A percentile compares a stretch with the other conserved stretches of the same genome.
Conservation (phyloP, 2,329 filamentous ascomycete genomes). For the Microdochium nivale region DNA sequence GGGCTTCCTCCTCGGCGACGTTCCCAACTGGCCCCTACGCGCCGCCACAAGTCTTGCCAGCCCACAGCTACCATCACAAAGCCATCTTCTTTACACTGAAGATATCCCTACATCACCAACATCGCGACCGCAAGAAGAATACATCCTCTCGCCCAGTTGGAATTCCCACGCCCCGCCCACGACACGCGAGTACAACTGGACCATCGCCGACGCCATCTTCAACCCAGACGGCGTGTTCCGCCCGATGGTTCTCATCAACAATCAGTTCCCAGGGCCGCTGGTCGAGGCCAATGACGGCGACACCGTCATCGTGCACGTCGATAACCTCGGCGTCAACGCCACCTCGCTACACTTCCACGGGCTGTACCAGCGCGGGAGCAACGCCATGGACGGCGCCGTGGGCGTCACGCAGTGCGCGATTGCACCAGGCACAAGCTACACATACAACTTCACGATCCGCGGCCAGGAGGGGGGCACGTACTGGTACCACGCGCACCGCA, state of each 20-base stretch:
- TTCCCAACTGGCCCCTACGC: background rate
- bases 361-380: constrained; percentile 68
- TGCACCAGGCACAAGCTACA: constrained; percentile 51
- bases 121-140: constrained; percentile 28
- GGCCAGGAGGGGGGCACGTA: constrained; percentile 34
- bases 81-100: background rate
- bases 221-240: constrained; percentile 53
- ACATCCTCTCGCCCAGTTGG: constrained; percentile 50
- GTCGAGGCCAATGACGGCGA: constrained; percentile 70
- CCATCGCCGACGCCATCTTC: constrained; percentile 44
- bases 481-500: constrained; percentile 41
- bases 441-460: constrained; percentile 58
- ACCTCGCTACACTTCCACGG: constrained; percentile 72
- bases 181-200: constrained; percentile 52
- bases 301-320: constrained; percentile 57
- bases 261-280: constrained; percentile 64
- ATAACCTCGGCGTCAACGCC: constrained; percentile 58
- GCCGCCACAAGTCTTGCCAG: background rate
- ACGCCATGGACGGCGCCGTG: constrained; percentile 63
- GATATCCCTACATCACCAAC: background rate
- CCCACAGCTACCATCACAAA: background rate
- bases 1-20: background rate
- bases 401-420: constrained; percentile 62
- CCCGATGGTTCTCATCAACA: constrained; percentile 63
- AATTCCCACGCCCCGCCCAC: constrained; percentile 38